phyloP scores from a whole-genome alignment of 352 stramenopile species.

The Pythium periplocum region DNA sequence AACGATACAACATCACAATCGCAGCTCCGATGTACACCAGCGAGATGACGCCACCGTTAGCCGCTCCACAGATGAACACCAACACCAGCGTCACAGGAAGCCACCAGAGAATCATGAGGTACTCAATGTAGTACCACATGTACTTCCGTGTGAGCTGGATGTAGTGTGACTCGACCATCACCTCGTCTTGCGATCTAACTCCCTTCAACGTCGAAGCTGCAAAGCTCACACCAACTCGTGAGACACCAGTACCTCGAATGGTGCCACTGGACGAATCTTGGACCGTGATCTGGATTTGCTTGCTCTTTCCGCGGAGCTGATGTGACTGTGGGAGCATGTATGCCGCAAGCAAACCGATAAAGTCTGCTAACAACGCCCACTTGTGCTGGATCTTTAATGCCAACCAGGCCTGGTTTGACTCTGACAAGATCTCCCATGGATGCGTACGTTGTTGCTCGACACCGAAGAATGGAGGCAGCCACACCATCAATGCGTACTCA shows the following conservation, averaged over 20 bases:
- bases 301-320: conserved; percentile 15
- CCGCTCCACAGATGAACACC: conserved; percentile 68
- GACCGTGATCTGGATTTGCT: conserved; percentile 26
- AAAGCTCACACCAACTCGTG: neutral
- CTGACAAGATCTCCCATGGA: conserved; percentile 51
- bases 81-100: conserved; percentile 64
- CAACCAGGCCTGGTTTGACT: conserved; percentile 60
- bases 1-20: conserved; percentile 70
- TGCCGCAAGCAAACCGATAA: conserved; percentile 54
- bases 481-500: conserved; percentile 71
- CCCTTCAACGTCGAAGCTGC: neutral
- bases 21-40: conserved; percentile 67
- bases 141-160: conserved; percentile 52
- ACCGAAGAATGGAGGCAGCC: conserved; percentile 50
- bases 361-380: conserved; percentile 75
- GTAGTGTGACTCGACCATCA: conserved; percentile 35
- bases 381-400: conserved; percentile 66
- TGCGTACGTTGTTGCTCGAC: conserved; percentile 52
- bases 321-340: conserved; percentile 68
- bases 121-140: conserved; percentile 68
- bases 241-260: neutral
- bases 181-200: conserved; percentile 2
- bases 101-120: conserved; percentile 54
- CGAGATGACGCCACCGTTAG: conserved; percentile 64
- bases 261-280: conserved; percentile 4